Conservation (phyloP, 2,329 filamentous ascomycete species). For the Alternaria dauci region DNA sequence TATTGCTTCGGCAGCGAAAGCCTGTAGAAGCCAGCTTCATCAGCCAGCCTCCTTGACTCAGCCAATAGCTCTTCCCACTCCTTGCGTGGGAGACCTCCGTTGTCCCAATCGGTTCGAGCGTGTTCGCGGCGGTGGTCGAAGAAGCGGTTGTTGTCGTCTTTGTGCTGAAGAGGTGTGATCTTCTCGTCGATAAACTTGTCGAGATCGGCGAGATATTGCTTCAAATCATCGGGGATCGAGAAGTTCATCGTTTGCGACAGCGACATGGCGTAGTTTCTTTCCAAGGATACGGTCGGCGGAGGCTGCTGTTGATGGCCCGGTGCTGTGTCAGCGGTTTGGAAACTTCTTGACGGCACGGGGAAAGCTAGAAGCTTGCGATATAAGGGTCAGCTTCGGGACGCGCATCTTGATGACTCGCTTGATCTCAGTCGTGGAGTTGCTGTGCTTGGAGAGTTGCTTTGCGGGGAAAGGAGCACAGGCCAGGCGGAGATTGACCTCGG, state of each 20-base stretch:
- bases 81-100: constrained; percentile 62
- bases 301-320: not conserved
- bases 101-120: constrained; percentile 68
- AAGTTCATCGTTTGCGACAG: constrained; percentile 48
- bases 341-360: not conserved
- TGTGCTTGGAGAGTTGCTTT: constrained; percentile 15
- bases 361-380: not conserved
- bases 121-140: constrained; percentile 72
- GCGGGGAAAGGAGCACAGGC: constrained; percentile 30
- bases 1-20: constrained; percentile 65
- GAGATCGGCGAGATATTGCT: constrained; percentile 58
- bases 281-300: not conserved
- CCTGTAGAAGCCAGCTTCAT: constrained; percentile 68
- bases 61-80: constrained; percentile 67
- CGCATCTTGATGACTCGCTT: constrained; percentile 40
- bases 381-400: constrained; percentile 26
- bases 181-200: constrained; percentile 65
- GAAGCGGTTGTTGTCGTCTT: constrained; percentile 68
- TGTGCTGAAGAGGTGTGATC: constrained; percentile 64
- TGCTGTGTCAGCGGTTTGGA: constrained; percentile 13
- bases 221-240: constrained; percentile 61
- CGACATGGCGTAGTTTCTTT: constrained; percentile 2
- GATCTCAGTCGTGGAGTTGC: constrained; percentile 29
- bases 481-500: constrained; percentile 15
- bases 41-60: constrained; percentile 61